Evolutionary conservation across 257 asterid species (phyloP).

Genomic region (Cynanchum wilfordii): DNA sequence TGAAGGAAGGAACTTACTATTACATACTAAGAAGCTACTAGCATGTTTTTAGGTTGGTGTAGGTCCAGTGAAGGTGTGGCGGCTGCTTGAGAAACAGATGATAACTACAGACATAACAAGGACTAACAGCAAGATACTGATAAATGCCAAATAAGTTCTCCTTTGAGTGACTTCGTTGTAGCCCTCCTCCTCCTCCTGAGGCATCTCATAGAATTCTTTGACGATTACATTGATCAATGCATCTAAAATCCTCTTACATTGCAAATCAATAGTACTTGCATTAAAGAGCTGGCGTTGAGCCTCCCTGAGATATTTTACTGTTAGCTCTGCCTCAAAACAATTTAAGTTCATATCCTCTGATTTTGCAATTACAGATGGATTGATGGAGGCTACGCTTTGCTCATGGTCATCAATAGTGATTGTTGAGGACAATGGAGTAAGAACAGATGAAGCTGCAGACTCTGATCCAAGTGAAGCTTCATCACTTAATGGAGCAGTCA

Average conservation of each 20-base stretch:
- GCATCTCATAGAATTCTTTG: conserved; percentile 35
- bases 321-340: conserved; percentile 37
- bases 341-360: conserved; percentile 15
- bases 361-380: conserved; percentile 9
- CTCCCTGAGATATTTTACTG: conserved; percentile 41
- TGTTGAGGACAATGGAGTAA: conserved; percentile 32
- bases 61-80: conserved; percentile 18
- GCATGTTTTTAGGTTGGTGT: conserved; percentile 43
- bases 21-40: background rate
- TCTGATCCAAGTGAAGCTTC: conserved; percentile 26
- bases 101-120: conserved; percentile 23
- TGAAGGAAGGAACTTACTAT: background rate
- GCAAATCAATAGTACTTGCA: conserved; percentile 33
- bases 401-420: conserved; percentile 20
- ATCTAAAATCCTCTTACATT: conserved; percentile 50
- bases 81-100: conserved; percentile 20
- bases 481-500: conserved; percentile 20
- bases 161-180: conserved; percentile 24
- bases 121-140: conserved; percentile 35
- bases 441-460: conserved; percentile 25
- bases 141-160: conserved; percentile 29
- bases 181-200: conserved; percentile 36
- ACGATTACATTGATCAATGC: conserved; percentile 31
- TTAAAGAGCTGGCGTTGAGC: conserved; percentile 42
- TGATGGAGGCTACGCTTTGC: conserved; percentile 7